Base-by-base conservation (phyloP, 306 rosid genomes). In the Glycine soja region DNA sequence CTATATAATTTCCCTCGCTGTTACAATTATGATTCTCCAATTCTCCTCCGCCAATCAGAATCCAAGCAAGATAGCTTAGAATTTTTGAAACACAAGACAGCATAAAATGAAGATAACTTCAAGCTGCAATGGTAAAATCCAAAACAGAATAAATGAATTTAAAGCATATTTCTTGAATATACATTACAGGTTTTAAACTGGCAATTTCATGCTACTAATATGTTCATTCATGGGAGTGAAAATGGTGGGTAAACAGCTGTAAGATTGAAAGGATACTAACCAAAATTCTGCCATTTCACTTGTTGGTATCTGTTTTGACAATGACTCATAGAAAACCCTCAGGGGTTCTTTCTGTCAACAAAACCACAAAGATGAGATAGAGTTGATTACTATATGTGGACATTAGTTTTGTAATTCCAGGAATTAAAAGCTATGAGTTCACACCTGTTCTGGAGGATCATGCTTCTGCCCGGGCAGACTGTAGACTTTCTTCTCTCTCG, bases 281-380 rank as follows among this genome's bases (percentile, higher is more conserved):
- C 97, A 92, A 86, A 92, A 94, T 77, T 92, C 96, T 6, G 98
- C 94, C 98, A 95, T 95, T 86, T 93, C 93, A 85, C 99, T 95
- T 40, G 87, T 32, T 15, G 99, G 96, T 73, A 91, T 95, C 87
- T 95, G 99, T 82, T 93, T 76, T 24, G 97, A 95, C 81, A 95
- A 86, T 53, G 99, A 93, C 80, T 91, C 94, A 0, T 92, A 92
- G 88, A 94, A 94, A 80, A 92, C 84, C 89, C 98, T 82, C 83
- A 93, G 80, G 38, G 98, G 97, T 67, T 94, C 99, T 90, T 95
- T 95, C 98, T 95, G 98, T 78, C 70, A 87, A 84, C 6, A 85
- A 68, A 53, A 64, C 7, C 72, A 80, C 63, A 83, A 72, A 67
- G 57, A 64, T 83, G 46, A 72, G 79, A 43, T 12, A 30, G 30